Evolutionary conservation across 2,329 filamentous ascomycete genomes (phyloP), one percentile per base, ranked within the genome.

Genomic region (Fusarium heterosporum): DNA sequence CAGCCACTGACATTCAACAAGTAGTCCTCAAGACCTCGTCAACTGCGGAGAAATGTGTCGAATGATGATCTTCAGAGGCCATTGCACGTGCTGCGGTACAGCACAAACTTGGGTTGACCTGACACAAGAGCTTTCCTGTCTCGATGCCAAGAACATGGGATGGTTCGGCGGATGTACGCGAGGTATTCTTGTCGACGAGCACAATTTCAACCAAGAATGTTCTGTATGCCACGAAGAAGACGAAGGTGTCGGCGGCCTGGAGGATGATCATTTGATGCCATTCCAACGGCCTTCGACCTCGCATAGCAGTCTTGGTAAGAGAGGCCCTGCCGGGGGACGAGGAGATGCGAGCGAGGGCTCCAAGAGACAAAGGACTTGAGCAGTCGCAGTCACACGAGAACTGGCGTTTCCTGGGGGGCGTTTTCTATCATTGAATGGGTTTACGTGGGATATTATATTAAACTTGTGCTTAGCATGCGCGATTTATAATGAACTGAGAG

Each of bases 111-210:
- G 82, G 82, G 73, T 78, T 26, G 80, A 83, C 10, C 75, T 84
- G 19, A 75, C 78, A 13, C 82, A 84, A 69, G 74, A 81, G 65
- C 76, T 84, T 4, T 81, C 79, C 9, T 84, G 82, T 55, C 79
- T 84, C 48, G 78, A 83, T 62, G 81, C 82, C 36, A 84, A 84
- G 68, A 84, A 84, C 73, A 77, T 76, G 22, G 82, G 79, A 46
- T 67, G 66, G 12, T 84, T 84, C 53, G 82, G 82, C 39, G 72
- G 78, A 45, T 84, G 82, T 71, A 66, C 71, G 38, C 70, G 72
- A 25, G 82, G 82, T 30, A 74, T 82, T 29, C 69, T 76, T 38
- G 66, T 76, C 36, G 81, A 84, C 62, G 74, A 82, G 55, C 82
- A 84, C 71, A 63, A 64, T 4, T 83, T 83, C 59, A 81, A 83